Evolutionary conservation across 2,329 filamentous ascomycete species (phyloP), one percentile per base, ranked within the genome.

Genomic region (Alternaria sp.): DNA sequence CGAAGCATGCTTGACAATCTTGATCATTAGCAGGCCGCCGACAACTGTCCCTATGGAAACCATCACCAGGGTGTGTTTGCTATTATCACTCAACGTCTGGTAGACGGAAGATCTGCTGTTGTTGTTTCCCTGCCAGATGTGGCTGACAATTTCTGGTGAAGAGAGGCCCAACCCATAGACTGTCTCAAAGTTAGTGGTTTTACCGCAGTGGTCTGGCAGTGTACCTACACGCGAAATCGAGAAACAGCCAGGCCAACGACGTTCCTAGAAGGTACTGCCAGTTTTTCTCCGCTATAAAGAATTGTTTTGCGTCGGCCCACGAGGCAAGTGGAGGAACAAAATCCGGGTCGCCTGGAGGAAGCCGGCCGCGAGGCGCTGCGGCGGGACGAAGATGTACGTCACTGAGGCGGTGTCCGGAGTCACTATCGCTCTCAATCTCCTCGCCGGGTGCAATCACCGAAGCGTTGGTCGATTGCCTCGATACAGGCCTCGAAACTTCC

Each of bases 241-340:
- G 63, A 54, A 79, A 75, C 4, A 77, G 64, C 78, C 77, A 80
- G 17, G 73, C 69, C 8, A 79, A 57, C 2, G 77, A 79, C 2
- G 77, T 79, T n/a, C 78, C 78, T 12, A 77, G 64, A 0, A 80
- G 70, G 50, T 79, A 77, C 55, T 74, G 72, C 75, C 78, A 80
- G 63, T 80, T 80, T 9, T 76, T 75, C 54, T 80, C 72, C 1
- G 44, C 54, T 44, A 79, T 71, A 59, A 80, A 79, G 62, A 75
- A 80, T 8, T 72, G 54, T 57, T 74, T 76, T 36, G 77, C 71
- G 44, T 80, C 77, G 8, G 55, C 36, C 68, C 70, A 71, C 1
- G 76, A 78, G 15, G 75, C 75, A 7, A 77, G 70, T 12, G 76
- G 75, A 61, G 74, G 79, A 69, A 83, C 83, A 56, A 85, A 82